Conservation (phyloP, 306 rosid species). For the Quercus ilex region DNA sequence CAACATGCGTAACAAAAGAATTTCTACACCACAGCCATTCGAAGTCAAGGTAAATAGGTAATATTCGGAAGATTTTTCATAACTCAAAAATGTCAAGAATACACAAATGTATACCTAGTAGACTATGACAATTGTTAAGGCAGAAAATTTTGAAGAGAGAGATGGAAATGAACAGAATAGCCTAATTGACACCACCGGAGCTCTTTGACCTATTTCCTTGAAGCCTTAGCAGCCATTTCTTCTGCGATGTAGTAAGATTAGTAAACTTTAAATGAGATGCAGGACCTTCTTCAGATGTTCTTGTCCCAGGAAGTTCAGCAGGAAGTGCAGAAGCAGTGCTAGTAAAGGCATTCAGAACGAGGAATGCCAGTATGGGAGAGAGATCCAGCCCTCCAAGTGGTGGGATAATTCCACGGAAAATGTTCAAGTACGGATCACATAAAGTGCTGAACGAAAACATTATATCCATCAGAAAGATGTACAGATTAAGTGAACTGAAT, state of each 20-base stretch:
- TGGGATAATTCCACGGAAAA: slow-evolving; percentile 91
- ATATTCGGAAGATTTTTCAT: background rate
- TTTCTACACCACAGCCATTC: background rate
- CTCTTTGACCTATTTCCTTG: slow-evolving; percentile 52
- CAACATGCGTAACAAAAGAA: background rate
- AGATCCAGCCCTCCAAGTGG: slow-evolving; percentile 95
- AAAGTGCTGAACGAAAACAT: slow-evolving; percentile 59
- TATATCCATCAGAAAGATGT: slow-evolving; percentile 1
- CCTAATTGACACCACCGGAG: slow-evolving; percentile 26
- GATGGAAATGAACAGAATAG: slow-evolving; percentile 16
- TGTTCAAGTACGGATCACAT: slow-evolving; percentile 94
- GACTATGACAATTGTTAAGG: slow-evolving; percentile 17
- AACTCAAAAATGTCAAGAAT: background rate
- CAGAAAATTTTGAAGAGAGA: slow-evolving; percentile 18
- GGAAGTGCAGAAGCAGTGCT: slow-evolving; percentile 97
- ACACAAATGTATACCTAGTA: background rate
- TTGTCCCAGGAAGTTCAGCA: slow-evolving; percentile 76
- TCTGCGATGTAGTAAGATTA: slow-evolving; percentile 51
- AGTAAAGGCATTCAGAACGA: slow-evolving; percentile 82
- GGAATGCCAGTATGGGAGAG: slow-evolving; percentile 88
- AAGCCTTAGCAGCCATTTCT: slow-evolving; percentile 82
- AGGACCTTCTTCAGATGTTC: slow-evolving; percentile 32
- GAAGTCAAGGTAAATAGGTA: background rate
- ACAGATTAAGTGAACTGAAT: background rate
- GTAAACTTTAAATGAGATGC: slow-evolving; percentile 22